Conservation (phyloP, 2,329 filamentous ascomycete species). For the Curvularia sp. region DNA sequence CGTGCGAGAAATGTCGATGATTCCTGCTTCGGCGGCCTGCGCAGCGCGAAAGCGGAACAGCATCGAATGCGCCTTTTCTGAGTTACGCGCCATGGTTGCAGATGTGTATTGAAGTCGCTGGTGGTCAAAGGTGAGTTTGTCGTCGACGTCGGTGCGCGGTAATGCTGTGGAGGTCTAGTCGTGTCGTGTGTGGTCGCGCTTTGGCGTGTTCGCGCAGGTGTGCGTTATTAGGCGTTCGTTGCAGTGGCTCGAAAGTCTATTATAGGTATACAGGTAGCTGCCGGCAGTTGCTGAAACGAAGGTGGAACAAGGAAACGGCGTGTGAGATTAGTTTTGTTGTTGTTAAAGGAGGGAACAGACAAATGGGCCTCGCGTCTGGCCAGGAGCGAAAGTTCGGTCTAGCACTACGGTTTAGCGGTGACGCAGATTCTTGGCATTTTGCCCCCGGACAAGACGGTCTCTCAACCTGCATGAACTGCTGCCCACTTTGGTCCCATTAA, state of each 20-base stretch:
- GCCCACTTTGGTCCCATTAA: slow-evolving; percentile 6
- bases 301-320: slow-evolving; percentile 13
- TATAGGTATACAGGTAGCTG: slow-evolving; percentile 32
- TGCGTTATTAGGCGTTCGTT: slow-evolving; percentile 16
- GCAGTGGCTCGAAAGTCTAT: slow-evolving; percentile 15
- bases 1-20: slow-evolving; percentile 89
- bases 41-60: slow-evolving; percentile 99
- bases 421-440: slow-evolving; percentile 35
- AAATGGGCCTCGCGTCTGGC: slow-evolving; percentile 33
- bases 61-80: slow-evolving; percentile 99
- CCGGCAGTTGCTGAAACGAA: slow-evolving; percentile 37
- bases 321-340: slow-evolving; percentile 21
- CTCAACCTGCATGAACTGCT: slow-evolving; percentile 15
- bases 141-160: slow-evolving; percentile 4
- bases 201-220: slow-evolving; percentile 8
- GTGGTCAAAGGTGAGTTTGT: neutral
- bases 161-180: slow-evolving; percentile 1
- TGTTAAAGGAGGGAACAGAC: slow-evolving; percentile 20
- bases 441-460: slow-evolving; percentile 6
- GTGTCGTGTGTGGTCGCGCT: slow-evolving; percentile 18
- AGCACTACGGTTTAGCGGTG: slow-evolving; percentile 27
- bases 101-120: slow-evolving; percentile 12
- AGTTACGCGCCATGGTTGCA: slow-evolving; percentile 77
- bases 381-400: slow-evolving; percentile 44
- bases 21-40: slow-evolving; percentile 93